These are phyloP conservation scores for Stemphylium beticola DNA, from an alignment of 2,329 filamentous ascomycete species.

Conservation along the genomic window DNA sequence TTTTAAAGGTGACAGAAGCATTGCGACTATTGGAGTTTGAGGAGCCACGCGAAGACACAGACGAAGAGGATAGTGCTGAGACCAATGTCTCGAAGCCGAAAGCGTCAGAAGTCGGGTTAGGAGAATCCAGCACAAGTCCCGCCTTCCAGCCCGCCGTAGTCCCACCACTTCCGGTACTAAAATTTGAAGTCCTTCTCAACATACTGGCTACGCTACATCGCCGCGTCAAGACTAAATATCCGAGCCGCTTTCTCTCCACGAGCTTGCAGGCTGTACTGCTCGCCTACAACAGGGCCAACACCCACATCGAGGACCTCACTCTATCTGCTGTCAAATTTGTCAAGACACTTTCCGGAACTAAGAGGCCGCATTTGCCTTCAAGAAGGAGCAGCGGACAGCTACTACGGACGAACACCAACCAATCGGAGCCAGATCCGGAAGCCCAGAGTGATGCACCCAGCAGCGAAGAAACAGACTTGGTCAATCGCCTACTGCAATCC, in stretches of 20 bases:
- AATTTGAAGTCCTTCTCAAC: slow-evolving; percentile 72
- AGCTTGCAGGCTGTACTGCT: slow-evolving; percentile 75
- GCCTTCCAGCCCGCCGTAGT: slow-evolving; percentile 28
- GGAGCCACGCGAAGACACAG: slow-evolving; percentile 60
- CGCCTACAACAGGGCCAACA: slow-evolving; percentile 65
- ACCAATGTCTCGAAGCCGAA: slow-evolving; percentile 22
- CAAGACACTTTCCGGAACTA: slow-evolving; percentile 70
- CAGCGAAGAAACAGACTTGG: slow-evolving; percentile 64
- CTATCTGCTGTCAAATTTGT: slow-evolving; percentile 73
- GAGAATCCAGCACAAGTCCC: slow-evolving; percentile 42
- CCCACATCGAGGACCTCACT: slow-evolving; percentile 68
- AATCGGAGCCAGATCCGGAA: slow-evolving; percentile 62
- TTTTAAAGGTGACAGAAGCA: slow-evolving; percentile 78
- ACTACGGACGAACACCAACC: slow-evolving; percentile 44
- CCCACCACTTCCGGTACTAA: slow-evolving; percentile 54
- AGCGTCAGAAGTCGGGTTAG: slow-evolving; percentile 29
- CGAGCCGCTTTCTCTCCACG: slow-evolving; percentile 78
- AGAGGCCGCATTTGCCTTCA: slow-evolving; percentile 69
- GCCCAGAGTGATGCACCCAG: slow-evolving; percentile 54
- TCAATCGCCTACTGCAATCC: slow-evolving; percentile 70
- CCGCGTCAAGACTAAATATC: slow-evolving; percentile 77
- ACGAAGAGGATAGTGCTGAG: slow-evolving; percentile 47
- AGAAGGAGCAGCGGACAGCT: slow-evolving; percentile 60
- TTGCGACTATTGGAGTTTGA: slow-evolving; percentile 66
- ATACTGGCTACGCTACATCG: slow-evolving; percentile 76